Evolutionary conservation across 2,329 filamentous ascomycete species (phyloP).

Genomic region (Talaromyces piceae): DNA sequence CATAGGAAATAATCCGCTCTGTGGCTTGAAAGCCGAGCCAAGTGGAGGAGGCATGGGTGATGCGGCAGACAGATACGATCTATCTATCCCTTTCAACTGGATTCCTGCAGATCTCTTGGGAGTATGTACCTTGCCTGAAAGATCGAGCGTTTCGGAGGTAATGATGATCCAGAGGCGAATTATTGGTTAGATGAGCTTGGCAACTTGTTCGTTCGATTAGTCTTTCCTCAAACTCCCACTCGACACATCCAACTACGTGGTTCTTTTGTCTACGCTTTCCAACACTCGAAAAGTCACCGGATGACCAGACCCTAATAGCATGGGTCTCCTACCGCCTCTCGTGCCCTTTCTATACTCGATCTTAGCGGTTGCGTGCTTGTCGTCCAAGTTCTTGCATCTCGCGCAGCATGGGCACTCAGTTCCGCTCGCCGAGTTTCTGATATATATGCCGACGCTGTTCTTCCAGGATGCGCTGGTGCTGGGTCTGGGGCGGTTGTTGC

Average conservation of each 20-base stretch:
- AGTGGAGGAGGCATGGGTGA: no score
- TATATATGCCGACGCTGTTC: slow-evolving; percentile 34
- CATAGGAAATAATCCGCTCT: no score
- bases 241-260: background rate
- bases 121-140: no score
- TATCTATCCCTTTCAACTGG: no score
- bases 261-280: background rate
- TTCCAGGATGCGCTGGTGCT: slow-evolving; percentile 28
- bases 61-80: no score
- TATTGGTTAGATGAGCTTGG: no score
- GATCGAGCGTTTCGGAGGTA: no score
- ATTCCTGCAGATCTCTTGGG: no score
- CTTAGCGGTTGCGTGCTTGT: slow-evolving; percentile 25
- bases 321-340: slow-evolving; percentile 10
- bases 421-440: slow-evolving; percentile 25
- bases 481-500: slow-evolving; percentile 21
- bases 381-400: slow-evolving; percentile 28
- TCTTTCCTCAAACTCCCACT: no score
- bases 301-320: background rate
- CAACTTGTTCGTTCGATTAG: no score
- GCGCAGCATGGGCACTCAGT: slow-evolving; percentile 25
- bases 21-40: no score
- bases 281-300: background rate
- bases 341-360: slow-evolving; percentile 23
- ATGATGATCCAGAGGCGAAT: no score